These are phyloP conservation scores for Tetradesmus lagerheimii DNA, from an alignment of 139 green algal genomes.

Conservation along the genomic window DNA sequence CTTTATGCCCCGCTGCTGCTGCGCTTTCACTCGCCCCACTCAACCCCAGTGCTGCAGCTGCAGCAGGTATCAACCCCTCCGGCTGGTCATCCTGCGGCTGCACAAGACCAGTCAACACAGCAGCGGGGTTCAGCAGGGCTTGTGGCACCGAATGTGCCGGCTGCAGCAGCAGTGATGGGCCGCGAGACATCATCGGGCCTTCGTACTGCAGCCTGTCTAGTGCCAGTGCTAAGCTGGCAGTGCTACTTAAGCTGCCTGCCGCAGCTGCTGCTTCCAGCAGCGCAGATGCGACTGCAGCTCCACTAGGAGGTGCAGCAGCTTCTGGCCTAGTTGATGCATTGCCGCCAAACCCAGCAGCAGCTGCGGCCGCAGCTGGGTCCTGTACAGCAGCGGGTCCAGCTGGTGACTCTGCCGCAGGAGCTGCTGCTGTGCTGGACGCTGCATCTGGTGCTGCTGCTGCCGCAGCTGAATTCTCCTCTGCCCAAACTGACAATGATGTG, in stretches of 20 bases:
- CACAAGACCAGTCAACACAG: background rate
- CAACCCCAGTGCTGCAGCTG: background rate
- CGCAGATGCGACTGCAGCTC: background rate
- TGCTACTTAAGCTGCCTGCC: background rate
- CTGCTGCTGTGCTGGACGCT: background rate
- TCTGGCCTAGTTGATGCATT: no score
- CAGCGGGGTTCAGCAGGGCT: background rate
- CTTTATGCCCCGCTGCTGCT: background rate
- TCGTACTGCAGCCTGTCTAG: conserved; percentile 6
- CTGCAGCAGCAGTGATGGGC: conserved; percentile 25
- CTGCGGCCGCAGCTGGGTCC: conserved; percentile 1
- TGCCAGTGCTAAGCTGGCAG: background rate
- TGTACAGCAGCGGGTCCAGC: background rate
- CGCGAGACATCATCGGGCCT: background rate
- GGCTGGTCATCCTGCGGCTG: background rate
- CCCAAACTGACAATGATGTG: background rate
- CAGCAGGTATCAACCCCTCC: background rate
- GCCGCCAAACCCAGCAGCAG: background rate
- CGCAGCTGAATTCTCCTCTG: background rate
- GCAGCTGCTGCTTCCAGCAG: conserved; percentile 14
- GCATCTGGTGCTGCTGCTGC: background rate
- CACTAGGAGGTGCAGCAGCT: background rate
- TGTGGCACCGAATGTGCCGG: background rate
- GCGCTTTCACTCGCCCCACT: background rate
- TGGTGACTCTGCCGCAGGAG: background rate